These are phyloP conservation scores for Primulina tabacum DNA, from an alignment of 257 asterid species.

Conservation along the genomic window DNA sequence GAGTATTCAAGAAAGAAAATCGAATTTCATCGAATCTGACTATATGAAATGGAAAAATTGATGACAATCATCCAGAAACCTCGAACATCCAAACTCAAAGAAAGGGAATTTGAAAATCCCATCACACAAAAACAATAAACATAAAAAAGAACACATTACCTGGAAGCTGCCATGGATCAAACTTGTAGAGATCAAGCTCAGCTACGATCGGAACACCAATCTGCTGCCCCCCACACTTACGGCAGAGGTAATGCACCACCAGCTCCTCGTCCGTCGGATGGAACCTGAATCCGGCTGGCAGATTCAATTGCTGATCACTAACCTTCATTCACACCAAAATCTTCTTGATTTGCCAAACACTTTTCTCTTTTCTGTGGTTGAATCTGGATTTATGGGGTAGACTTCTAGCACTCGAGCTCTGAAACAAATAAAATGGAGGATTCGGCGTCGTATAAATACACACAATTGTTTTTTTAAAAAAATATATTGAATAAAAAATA, in stretches of 20 bases:
- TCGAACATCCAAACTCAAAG: background rate
- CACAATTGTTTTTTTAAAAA: background rate
- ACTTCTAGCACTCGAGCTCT: background rate
- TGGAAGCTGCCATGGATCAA: slow-evolving; percentile 75
- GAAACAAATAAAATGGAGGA: slow-evolving; percentile 20
- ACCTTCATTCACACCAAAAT: slow-evolving; percentile 31
- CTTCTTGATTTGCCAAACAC: background rate
- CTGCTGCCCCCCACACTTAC: slow-evolving; percentile 47
- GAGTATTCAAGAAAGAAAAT: background rate
- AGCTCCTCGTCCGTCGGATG: slow-evolving; percentile 48
- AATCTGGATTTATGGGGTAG: background rate
- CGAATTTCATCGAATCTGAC: background rate
- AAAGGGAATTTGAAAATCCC: background rate
- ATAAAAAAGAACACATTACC: slow-evolving; percentile 28
- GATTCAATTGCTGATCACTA: slow-evolving; percentile 31
- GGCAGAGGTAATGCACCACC: slow-evolving; percentile 38
- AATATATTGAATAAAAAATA: too few species aligned
- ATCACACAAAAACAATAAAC: background rate
- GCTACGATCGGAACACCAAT: slow-evolving; percentile 52
- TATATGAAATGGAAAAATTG: background rate
- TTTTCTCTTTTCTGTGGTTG: background rate
- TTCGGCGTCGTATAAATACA: slow-evolving; percentile 2
- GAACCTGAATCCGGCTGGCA: slow-evolving; percentile 45
- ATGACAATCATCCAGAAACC: background rate
- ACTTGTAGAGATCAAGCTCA: slow-evolving; percentile 75